Conservation (phyloP, 1,139 yeast species). For the Tardiomyces digboiensis region DNA sequence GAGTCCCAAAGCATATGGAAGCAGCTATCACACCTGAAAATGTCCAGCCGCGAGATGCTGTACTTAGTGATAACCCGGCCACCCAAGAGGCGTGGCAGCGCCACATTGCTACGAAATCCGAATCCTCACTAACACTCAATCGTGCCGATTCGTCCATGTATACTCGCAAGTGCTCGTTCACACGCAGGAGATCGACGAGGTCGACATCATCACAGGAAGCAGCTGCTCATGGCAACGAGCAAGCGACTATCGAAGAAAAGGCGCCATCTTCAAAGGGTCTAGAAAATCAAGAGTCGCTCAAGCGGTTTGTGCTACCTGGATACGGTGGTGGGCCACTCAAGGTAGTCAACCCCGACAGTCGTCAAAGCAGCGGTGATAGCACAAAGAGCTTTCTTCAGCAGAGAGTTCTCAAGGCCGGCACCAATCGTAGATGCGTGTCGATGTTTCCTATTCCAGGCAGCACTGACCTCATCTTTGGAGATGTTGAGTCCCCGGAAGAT, state of each 20-base stretch:
- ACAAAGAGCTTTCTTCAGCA: background rate
- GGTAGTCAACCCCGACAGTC: background rate
- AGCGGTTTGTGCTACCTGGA: background rate
- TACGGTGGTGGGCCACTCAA: background rate
- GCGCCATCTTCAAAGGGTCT: background rate
- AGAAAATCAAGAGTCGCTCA: background rate
- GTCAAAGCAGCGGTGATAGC: background rate
- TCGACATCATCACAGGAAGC: background rate
- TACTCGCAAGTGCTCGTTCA: background rate
- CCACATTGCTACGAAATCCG: background rate
- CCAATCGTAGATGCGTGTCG: background rate
- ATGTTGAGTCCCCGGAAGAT: background rate
- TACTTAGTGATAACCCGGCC: background rate
- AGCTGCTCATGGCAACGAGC: background rate
- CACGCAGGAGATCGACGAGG: background rate
- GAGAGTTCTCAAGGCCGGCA: background rate
- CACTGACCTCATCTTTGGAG: background rate
- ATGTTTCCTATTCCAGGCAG: background rate
- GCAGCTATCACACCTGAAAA: background rate
- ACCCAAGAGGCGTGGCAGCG: background rate
- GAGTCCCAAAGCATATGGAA: slow-evolving; percentile 18
- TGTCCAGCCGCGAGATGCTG: background rate
- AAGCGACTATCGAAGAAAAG: background rate
- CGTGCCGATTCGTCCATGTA: background rate
- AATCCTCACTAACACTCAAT: background rate